These are phyloP conservation scores for Cystobasidium ongulense DNA, from an alignment of 768 basidiomycete genomes.

Conservation along the genomic window DNA sequence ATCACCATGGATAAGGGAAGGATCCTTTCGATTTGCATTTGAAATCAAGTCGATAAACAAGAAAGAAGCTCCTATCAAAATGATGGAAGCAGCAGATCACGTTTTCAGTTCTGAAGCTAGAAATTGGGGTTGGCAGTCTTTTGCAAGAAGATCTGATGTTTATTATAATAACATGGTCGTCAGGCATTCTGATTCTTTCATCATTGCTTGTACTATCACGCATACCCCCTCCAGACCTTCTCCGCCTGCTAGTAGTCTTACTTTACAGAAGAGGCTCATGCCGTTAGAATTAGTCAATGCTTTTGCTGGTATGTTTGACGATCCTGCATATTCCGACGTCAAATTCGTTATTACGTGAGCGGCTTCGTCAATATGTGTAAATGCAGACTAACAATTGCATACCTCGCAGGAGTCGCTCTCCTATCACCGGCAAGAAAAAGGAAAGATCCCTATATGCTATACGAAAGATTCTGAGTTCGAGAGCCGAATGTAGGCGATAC, in stretches of 20 bases:
- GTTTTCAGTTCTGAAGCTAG: conserved; percentile 44
- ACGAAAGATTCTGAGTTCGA: conserved; percentile 44
- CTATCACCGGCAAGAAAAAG: conserved; percentile 34
- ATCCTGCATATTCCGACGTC: conserved; percentile 37
- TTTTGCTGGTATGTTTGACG: conserved; percentile 46
- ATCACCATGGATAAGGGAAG: conserved; percentile 21
- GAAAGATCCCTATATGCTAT: conserved; percentile 45
- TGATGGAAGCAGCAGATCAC: conserved; percentile 46
- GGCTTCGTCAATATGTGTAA: background rate
- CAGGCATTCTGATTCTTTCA: conserved; percentile 43
- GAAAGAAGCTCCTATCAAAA: conserved; percentile 30
- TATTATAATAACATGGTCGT: conserved; percentile 40
- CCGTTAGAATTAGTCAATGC: conserved; percentile 45
- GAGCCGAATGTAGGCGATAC: conserved; percentile 43
- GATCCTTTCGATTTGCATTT: conserved; percentile 14
- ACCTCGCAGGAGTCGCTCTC: background rate
- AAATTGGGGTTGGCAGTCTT: conserved; percentile 46
- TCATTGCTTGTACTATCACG: conserved; percentile 47
- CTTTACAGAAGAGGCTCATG: conserved; percentile 40
- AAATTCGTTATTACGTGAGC: conserved; percentile 22
- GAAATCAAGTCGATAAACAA: conserved; percentile 14
- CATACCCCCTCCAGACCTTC: conserved; percentile 44
- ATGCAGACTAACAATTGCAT: background rate
- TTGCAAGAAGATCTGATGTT: conserved; percentile 30
- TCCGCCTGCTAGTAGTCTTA: conserved; percentile 20